These are phyloP conservation scores for Aspergillus hancockii DNA, from an alignment of 495 filamentous ascomycete genomes.

Conservation along the genomic window DNA sequence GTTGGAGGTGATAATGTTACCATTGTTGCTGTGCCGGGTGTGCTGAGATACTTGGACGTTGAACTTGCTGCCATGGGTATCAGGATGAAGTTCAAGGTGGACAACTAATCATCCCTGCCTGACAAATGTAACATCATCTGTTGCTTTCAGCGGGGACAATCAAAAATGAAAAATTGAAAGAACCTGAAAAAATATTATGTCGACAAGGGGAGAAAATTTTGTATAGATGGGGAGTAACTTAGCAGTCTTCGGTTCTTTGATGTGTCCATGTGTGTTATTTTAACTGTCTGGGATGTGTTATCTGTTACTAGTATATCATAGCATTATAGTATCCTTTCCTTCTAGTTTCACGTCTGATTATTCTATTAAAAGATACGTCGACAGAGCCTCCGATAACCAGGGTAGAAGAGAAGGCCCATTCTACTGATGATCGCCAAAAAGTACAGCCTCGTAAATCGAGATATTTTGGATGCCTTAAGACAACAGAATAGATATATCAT, in stretches of 20 bases:
- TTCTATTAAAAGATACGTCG: background rate
- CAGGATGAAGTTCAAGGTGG: slow-evolving; percentile 83
- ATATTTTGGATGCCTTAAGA: slow-evolving; percentile 10
- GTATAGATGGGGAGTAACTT: slow-evolving; percentile 1
- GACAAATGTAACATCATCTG: background rate
- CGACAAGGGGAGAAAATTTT: background rate
- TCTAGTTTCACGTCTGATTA: slow-evolving; percentile 13
- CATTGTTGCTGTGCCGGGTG: slow-evolving; percentile 87
- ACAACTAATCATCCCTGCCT: slow-evolving; percentile 29
- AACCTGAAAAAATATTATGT: slow-evolving; percentile 6
- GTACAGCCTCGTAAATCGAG: background rate
- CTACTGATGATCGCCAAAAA: background rate
- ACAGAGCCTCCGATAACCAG: background rate
- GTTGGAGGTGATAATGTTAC: slow-evolving; percentile 89
- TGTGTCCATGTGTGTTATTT: slow-evolving; percentile 14
- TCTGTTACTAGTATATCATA: slow-evolving; percentile 22
- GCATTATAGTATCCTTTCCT: slow-evolving; percentile 27
- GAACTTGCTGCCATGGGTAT: slow-evolving; percentile 94
- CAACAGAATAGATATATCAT: slow-evolving; percentile 14
- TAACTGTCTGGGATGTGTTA: slow-evolving; percentile 15
- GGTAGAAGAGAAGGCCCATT: background rate
- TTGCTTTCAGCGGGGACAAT: background rate
- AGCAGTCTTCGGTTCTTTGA: background rate
- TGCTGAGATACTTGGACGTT: slow-evolving; percentile 89
- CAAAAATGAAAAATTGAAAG: slow-evolving; percentile 6